These are phyloP conservation scores for Mucor plumbeus DNA, from an alignment of 371 early-diverging fungal species.

Conservation along the genomic window DNA sequence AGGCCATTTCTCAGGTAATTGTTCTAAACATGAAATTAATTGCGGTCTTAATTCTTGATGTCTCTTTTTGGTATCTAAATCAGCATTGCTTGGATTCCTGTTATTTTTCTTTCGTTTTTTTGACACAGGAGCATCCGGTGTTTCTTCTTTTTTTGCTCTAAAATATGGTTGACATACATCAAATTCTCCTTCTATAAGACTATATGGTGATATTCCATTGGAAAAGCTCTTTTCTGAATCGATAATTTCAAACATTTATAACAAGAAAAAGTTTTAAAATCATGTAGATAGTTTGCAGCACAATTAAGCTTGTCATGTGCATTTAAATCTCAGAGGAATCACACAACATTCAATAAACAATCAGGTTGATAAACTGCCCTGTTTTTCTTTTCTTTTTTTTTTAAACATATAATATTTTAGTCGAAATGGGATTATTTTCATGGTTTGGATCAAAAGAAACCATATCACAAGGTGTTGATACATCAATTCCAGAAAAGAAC, in stretches of 20 bases:
- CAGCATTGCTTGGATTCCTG: conserved; percentile 15
- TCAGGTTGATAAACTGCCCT: background rate
- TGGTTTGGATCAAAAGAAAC: conserved; percentile 29
- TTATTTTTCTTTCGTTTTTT: conserved; percentile 27
- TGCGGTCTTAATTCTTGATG: conserved; percentile 29
- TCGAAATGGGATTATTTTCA: conserved; percentile 36
- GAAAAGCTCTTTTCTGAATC: conserved; percentile 33
- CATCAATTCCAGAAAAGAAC: conserved; percentile 45
- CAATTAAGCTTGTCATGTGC: background rate
- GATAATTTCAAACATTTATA: conserved; percentile 25
- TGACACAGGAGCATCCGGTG: background rate
- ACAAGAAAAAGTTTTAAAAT: conserved; percentile 2
- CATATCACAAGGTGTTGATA: conserved; percentile 28
- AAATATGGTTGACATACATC: conserved; percentile 44
- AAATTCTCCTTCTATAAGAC: conserved; percentile 37
- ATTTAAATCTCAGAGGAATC: background rate
- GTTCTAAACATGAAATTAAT: conserved; percentile 19
- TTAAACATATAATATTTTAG: background rate
- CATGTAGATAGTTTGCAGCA: background rate
- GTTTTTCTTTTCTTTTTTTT: background rate
- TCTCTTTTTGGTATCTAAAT: conserved; percentile 34
- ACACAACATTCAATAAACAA: too few relatives aligned
- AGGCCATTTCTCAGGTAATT: conserved; percentile 12
- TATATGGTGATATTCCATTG: conserved; percentile 19
- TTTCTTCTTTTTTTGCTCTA: conserved; percentile 11